Percentiles rank a stretch among this genome's conserved stretches.
phyloP scores from a whole-genome alignment of 1,284 basidiomycete genomes.

The Naganishia sp. region DNA sequence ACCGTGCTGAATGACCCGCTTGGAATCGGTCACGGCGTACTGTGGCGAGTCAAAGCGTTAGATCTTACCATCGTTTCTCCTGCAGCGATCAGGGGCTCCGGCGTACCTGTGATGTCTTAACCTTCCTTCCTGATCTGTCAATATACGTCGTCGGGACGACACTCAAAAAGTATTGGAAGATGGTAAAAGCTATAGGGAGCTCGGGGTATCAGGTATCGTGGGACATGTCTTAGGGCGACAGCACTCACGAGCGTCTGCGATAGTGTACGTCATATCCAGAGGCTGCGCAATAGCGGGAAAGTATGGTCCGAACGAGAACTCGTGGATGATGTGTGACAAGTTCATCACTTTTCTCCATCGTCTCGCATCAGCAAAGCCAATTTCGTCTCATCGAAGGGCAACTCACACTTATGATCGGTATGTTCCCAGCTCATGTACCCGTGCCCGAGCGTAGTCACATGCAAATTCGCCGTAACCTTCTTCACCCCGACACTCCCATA shows the following conservation, averaged over 20 bases:
- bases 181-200: constrained; percentile 68
- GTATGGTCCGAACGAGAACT: constrained; percentile 94
- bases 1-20: constrained; percentile 72
- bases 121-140: constrained; percentile 62
- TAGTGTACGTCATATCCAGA: constrained; percentile 84
- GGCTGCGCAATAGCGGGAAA: constrained; percentile 96
- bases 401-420: constrained; percentile 76
- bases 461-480: constrained; percentile 87
- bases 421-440: constrained; percentile 86
- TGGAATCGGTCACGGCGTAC: constrained; percentile 94
- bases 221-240: not conserved
- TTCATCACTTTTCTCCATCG: constrained; percentile 74
- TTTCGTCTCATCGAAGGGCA: not conserved
- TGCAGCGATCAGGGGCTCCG: not conserved
- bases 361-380: constrained; percentile 11
- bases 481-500: constrained; percentile 83
- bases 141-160: constrained; percentile 94
- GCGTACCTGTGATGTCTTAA: constrained; percentile 65
- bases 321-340: constrained; percentile 89
- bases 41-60: constrained; percentile 55
- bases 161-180: constrained; percentile 94
- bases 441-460: constrained; percentile 89
- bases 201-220: not conserved
- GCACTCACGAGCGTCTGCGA: constrained; percentile 74
- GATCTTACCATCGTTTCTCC: not conserved